Percentiles rank a stretch among this genome's conserved stretches.
Evolutionary conservation across 2,329 filamentous ascomycete genomes (phyloP).

Genomic region (Talaromyces sp.): DNA sequence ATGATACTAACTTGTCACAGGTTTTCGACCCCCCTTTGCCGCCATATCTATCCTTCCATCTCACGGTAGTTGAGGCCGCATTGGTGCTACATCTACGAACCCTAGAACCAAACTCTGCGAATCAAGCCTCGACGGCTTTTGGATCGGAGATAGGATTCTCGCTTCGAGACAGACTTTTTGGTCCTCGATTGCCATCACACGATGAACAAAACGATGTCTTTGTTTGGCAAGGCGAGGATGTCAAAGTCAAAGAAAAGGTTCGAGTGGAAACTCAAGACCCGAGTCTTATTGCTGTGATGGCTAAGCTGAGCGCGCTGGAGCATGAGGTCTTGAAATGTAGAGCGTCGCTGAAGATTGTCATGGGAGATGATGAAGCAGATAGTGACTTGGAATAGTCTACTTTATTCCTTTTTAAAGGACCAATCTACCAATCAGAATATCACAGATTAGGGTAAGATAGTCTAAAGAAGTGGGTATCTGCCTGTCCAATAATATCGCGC

Average conservation of each 20-base stretch:
- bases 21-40: constrained; percentile 63
- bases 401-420: not conserved
- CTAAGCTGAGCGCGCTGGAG: constrained; percentile 76
- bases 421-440: constrained; percentile 11
- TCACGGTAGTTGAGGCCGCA: constrained; percentile 66
- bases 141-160: constrained; percentile 66
- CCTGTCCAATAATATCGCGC: not conserved
- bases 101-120: constrained; percentile 61
- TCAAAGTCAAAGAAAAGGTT: constrained; percentile 85
- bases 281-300: constrained; percentile 74
- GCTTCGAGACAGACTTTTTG: constrained; percentile 55
- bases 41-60: constrained; percentile 66
- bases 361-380: constrained; percentile 59
- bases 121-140: constrained; percentile 62
- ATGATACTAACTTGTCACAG: constrained; percentile 22
- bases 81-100: constrained; percentile 68
- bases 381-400: constrained; percentile 21
- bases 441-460: not conserved
- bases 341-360: constrained; percentile 70
- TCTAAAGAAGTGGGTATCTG: not conserved
- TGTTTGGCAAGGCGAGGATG: constrained; percentile 65
- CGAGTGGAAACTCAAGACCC: constrained; percentile 87
- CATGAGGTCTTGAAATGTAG: constrained; percentile 68
- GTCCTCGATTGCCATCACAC: constrained; percentile 58
- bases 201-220: constrained; percentile 80